A percentile compares a stretch with the other conserved stretches of the same genome.
Conservation (phyloP, 768 basidiomycete species). For the Tulasnella sp. region DNA sequence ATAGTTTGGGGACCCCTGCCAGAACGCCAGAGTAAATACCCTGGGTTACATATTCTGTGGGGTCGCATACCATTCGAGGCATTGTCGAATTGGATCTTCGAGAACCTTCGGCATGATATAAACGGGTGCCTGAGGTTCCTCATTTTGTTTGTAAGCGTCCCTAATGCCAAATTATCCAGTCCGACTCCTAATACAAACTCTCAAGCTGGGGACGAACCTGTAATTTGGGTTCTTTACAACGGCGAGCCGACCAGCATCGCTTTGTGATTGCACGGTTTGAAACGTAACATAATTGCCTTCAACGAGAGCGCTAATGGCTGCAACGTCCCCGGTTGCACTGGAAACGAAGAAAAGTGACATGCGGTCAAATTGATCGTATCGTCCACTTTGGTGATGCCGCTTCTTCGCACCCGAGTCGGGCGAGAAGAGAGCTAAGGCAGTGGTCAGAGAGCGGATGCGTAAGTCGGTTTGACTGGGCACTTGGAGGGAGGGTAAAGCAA, state of each 20-base stretch:
- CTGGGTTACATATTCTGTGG: neutral
- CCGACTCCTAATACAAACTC: neutral
- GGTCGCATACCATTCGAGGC: neutral
- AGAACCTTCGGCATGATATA: neutral
- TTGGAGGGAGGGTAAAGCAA: no score
- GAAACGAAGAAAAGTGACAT: no score
- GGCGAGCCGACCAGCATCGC: neutral
- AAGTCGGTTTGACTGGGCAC: no score
- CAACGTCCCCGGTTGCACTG: no score
- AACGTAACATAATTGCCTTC: no score
- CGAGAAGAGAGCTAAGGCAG: no score
- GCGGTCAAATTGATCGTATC: no score
- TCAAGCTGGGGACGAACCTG: neutral
- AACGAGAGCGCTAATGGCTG: no score
- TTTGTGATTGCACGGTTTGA: no score
- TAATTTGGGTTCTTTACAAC: neutral
- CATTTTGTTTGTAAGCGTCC: neutral
- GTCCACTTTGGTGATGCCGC: no score
- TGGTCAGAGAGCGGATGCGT: no score
- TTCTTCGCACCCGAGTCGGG: no score
- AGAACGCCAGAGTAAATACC: neutral
- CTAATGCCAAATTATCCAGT: neutral
- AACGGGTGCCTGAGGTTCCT: neutral
- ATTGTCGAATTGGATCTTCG: neutral
- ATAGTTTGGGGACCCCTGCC: neutral